Evolutionary conservation across 805 yeast genomes (phyloP), one percentile per base, ranked within the genome.

Genomic region (Ogataea nakhonphanomensis): DNA sequence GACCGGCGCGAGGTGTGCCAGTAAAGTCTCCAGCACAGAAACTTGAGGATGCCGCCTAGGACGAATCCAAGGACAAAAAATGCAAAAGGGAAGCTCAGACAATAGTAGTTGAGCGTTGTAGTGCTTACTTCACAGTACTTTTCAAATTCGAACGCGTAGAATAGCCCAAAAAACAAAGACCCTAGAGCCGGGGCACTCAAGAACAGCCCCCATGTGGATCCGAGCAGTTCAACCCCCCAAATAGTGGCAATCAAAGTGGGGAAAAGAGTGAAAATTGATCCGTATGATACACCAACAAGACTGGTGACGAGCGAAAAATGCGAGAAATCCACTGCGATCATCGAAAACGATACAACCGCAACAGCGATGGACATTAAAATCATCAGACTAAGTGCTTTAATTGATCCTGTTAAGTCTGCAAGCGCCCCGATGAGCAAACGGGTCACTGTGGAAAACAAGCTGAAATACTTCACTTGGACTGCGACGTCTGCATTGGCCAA

Each of bases 171-270:
- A 4, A 74, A 50, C 7, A 84, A 69, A 2, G 93, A 71, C 2
- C 95, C 95, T 4, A 85, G 49, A 0, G 96, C 95, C 1, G 96
- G 96, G 0, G 95, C 95, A 30, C 86, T 70, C 79, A 88, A 80
- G 58, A 85, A 83, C 28, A 83, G 68, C 4, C 96, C 96, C 85
- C 95, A 89, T 2, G 87, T 81, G 2, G 93, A 82, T 0, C 96
- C 96, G 60, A 89, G 80, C 27, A 84, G 73, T 37, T 82, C 86
- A 17, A 82, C 73, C 0, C 95, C 96, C 95, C 95, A 89, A 2
- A 83, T 74, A 2, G 79, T 69, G 2, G 91, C 79, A 8, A 85
- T 79, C 9, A 86, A 67, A 0, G 93, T 79, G 5, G 96, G 96
- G 50, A 79, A 84, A 3, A 84, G 64, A 0, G 96, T 86, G 66